Base-by-base conservation (phyloP, 1,284 basidiomycete species). In the Irpex rosettiformis region DNA sequence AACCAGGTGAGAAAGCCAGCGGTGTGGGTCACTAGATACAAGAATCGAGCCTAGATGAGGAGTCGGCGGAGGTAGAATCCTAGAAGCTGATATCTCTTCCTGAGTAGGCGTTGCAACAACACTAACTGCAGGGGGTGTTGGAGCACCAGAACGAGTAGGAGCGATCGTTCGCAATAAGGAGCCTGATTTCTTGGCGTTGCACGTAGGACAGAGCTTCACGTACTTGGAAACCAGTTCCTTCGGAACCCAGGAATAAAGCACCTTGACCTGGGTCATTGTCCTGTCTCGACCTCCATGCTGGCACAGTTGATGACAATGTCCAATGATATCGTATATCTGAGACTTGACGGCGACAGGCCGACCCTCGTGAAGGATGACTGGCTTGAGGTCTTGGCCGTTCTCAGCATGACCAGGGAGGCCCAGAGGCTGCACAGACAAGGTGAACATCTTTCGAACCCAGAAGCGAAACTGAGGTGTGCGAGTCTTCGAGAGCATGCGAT, bases 401-500 rank as follows among this genome's bases (percentile, higher is more conserved):
- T 60, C 56, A 5, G 13, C 18, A 3, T n/a, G 21, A 45, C 2
- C n/a, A n/a, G n/a, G n/a, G n/a, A n/a, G n/a, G n/a, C n/a, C n/a
- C n/a, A n/a, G n/a, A n/a, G 16, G 48, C 10, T 37, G 40, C 22
- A 55, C 37, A 52, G 77, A 79, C 4, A 89, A 66, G 52, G 73
- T 73, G 68, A 91, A 91, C 83, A 86, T 91, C 75, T 88, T 89
- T 65, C 88, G 83, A 4, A 85, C 89, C 89, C 90, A 92, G 72
- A 85, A 90, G 51, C 88, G 82, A 69, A 91, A 91, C 62, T 72
- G 70, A 1, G 70, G 65, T 3, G 69, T 66, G 24, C 62, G 62
- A 37, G 70, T 54, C 11, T 40, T 62, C 18, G 61, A 25, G 21
- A 60, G 52, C 16, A 51, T 43, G 21, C 69, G 69, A 30, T 62